A percentile compares a stretch with the other conserved stretches of the same genome.
Evolutionary conservation across 371 early-diverging fungal genomes (phyloP).

Genomic region (Spraguea lophii): DNA sequence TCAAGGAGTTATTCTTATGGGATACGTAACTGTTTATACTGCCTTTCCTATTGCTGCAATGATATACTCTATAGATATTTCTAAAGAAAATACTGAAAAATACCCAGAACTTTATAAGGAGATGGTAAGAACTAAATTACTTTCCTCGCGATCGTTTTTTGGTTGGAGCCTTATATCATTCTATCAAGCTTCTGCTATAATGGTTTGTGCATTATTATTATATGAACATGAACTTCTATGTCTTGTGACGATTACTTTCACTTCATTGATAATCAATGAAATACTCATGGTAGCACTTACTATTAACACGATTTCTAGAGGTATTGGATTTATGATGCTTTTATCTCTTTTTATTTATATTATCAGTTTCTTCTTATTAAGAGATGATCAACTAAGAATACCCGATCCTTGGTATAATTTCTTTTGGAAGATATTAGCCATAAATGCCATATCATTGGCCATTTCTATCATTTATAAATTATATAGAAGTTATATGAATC

Average conservation of each 20-base stretch:
- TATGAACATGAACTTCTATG: constrained; percentile 82
- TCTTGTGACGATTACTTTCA: constrained; percentile 82
- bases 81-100: constrained; percentile 63
- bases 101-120: constrained; percentile 94
- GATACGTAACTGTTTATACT: constrained; percentile 80
- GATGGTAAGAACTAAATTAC: constrained; percentile 64
- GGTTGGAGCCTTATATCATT: constrained; percentile 76
- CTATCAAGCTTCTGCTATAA: constrained; percentile 84
- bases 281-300: constrained; percentile 85
- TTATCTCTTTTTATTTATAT: neutral
- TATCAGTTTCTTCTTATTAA: neutral
- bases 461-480: too few species aligned
- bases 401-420: too few species aligned
- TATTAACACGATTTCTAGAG: constrained; percentile 50
- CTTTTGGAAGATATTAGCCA: too few species aligned
- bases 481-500: too few species aligned
- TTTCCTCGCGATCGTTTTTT: constrained; percentile 72
- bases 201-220: constrained; percentile 70
- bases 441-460: too few species aligned
- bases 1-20: constrained; percentile 56
- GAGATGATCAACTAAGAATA: too few species aligned
- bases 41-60: constrained; percentile 86
- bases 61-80: constrained; percentile 70
- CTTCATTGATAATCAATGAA: constrained; percentile 82
- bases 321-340: neutral